These are phyloP conservation scores for Austropuccinia psidii DNA, from an alignment of 1,284 basidiomycete genomes.

Conservation along the genomic window DNA sequence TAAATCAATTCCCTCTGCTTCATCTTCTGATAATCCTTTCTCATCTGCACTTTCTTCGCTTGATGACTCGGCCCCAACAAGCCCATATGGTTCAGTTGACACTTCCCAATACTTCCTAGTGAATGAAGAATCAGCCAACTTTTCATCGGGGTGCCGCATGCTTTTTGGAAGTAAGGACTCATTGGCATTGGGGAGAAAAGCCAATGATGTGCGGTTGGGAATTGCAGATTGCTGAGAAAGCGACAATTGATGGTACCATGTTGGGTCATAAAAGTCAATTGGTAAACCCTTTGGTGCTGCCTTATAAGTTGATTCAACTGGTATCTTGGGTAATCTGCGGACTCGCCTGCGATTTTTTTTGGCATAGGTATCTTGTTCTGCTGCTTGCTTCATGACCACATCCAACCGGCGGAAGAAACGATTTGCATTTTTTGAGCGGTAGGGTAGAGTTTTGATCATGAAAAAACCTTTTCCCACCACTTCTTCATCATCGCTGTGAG, in stretches of 20 bases:
- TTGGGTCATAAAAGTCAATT: constrained; percentile 8
- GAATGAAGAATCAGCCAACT: background rate
- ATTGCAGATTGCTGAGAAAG: background rate
- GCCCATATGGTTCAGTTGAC: background rate
- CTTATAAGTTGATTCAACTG: background rate
- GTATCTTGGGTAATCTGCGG: background rate
- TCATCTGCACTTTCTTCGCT: background rate
- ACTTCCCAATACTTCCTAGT: constrained; percentile 10
- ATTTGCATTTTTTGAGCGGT: constrained; percentile 6
- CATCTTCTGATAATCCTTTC: background rate
- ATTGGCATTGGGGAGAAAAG: constrained; percentile 10
- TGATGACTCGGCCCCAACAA: background rate
- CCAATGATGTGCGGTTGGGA: background rate
- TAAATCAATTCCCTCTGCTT: background rate
- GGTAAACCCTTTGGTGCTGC: constrained; percentile 2
- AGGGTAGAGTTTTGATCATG: constrained; percentile 5
- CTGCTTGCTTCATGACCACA: background rate
- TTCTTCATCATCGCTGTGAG: constrained; percentile 24
- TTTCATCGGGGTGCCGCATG: constrained; percentile 5
- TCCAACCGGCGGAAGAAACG: background rate
- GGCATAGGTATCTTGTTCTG: background rate
- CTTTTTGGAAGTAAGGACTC: background rate
- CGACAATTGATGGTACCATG: background rate
- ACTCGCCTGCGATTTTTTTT: background rate
- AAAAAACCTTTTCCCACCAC: background rate